A percentile compares a stretch with the other conserved stretches of the same genome.
These are phyloP conservation scores for Epichloe elymi DNA, from an alignment of 2,329 filamentous ascomycete species.

Conservation along the genomic window DNA sequence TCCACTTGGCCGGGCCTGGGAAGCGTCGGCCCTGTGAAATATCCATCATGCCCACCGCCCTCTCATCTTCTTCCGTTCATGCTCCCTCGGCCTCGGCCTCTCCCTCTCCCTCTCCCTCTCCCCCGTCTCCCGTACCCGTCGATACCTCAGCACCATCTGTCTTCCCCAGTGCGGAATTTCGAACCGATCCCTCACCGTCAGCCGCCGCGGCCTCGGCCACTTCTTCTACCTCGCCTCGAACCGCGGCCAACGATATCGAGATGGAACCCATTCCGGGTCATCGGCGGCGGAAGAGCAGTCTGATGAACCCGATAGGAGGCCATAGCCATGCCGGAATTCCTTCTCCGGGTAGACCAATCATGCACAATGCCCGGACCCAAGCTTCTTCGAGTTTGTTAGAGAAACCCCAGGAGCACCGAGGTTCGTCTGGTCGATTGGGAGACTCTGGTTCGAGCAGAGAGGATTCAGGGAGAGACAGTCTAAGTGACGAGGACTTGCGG, in stretches of 20 bases:
- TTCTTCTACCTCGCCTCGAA: slow-evolving; percentile 7
- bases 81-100: not conserved
- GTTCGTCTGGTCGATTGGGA: slow-evolving; percentile 5
- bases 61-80: not conserved
- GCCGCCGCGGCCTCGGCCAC: slow-evolving; percentile 6
- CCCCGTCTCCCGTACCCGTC: not conserved
- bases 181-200: not conserved
- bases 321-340: slow-evolving; percentile 10
- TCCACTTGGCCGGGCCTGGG: not conserved
- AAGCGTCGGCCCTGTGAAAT: slow-evolving; percentile 3
- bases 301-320: slow-evolving; percentile 27
- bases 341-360: slow-evolving; percentile 9
- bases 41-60: slow-evolving; percentile 7
- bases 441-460: slow-evolving; percentile 11
- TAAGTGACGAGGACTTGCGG: slow-evolving; percentile 59
- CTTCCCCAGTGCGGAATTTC: not conserved
- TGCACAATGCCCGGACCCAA: slow-evolving; percentile 5
- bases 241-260: slow-evolving; percentile 32
- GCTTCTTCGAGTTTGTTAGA: slow-evolving; percentile 16
- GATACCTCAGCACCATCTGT: not conserved
- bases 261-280: slow-evolving; percentile 43
- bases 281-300: slow-evolving; percentile 41
- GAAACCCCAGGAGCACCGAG: slow-evolving; percentile 29
- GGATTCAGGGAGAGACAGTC: slow-evolving; percentile 35
- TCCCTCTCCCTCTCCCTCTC: not conserved